These are phyloP conservation scores for Solanum aculeatissimum DNA, from an alignment of 305 asterid genomes.

Conservation along the genomic window DNA sequence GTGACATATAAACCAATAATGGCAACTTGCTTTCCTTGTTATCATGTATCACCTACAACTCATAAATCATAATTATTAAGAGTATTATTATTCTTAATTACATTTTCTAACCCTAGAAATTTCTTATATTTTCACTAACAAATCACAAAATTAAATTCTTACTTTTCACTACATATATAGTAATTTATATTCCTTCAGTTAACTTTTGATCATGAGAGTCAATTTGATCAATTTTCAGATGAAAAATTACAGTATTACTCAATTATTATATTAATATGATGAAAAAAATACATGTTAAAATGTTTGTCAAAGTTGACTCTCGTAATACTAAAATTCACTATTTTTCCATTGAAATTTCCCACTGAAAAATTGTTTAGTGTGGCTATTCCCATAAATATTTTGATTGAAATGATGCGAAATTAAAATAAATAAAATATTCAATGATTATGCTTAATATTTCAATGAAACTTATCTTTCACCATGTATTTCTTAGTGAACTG, in stretches of 20 bases:
- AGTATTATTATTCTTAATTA: not conserved
- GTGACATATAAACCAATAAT: conserved; percentile 46
- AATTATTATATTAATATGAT: not conserved
- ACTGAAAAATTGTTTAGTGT: too few relatives aligned
- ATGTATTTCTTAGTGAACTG: too few relatives aligned
- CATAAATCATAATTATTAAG: not conserved
- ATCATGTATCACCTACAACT: conserved; percentile 47
- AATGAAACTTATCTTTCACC: too few relatives aligned
- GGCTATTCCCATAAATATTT: too few relatives aligned
- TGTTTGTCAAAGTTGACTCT: not conserved
- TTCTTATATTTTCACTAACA: not conserved
- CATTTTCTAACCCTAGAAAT: not conserved
- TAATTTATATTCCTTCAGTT: not conserved
- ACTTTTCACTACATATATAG: not conserved
- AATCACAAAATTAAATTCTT: not conserved
- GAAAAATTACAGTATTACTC: too few relatives aligned
- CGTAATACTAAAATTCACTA: too few relatives aligned
- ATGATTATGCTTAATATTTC: too few relatives aligned
- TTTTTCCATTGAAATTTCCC: too few relatives aligned
- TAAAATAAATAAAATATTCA: too few relatives aligned
- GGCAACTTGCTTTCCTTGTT: conserved; percentile 26
- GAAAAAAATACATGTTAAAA: not conserved
- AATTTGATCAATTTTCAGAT: too few relatives aligned
- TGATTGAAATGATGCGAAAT: too few relatives aligned
- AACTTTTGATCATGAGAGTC: too few relatives aligned